These are phyloP conservation scores for Penicillium sp. DNA, from an alignment of 2,329 filamentous ascomycete genomes.

Conservation along the genomic window DNA sequence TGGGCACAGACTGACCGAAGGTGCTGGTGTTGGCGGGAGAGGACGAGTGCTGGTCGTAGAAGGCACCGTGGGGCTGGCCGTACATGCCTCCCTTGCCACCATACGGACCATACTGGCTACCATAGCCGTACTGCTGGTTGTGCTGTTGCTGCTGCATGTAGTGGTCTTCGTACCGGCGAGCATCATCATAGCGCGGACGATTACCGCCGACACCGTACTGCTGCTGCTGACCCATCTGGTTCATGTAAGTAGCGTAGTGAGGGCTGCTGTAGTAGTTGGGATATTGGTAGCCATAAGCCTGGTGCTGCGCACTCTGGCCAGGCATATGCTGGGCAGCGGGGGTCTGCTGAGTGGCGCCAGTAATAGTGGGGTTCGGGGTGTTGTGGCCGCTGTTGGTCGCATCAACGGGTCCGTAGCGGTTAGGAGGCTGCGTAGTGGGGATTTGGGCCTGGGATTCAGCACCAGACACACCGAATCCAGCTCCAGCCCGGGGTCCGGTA, in stretches of 20 bases:
- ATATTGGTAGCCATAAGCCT: slow-evolving; percentile 59
- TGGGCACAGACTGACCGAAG: slow-evolving; percentile 43
- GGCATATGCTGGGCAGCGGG: slow-evolving; percentile 53
- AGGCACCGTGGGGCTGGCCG: slow-evolving; percentile 54
- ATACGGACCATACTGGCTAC: slow-evolving; percentile 51
- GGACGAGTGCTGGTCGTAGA: slow-evolving; percentile 60
- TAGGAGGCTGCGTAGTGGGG: slow-evolving; percentile 70
- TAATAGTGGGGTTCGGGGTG: slow-evolving; percentile 75
- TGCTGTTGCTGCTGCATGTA: slow-evolving; percentile 33
- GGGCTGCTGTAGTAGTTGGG: slow-evolving; percentile 57
- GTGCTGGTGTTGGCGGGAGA: slow-evolving; percentile 58
- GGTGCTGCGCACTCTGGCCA: slow-evolving; percentile 44
- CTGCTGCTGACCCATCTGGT: slow-evolving; percentile 47
- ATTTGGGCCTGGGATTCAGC: slow-evolving; percentile 57
- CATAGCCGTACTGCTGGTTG: slow-evolving; percentile 53
- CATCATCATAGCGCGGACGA: slow-evolving; percentile 50
- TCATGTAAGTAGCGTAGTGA: slow-evolving; percentile 61
- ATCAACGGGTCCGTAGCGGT: slow-evolving; percentile 61
- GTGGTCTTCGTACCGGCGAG: slow-evolving; percentile 48
- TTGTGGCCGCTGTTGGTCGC: slow-evolving; percentile 87
- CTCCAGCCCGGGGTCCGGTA: slow-evolving; percentile 68
- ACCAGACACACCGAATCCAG: slow-evolving; percentile 64
- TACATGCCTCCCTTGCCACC: slow-evolving; percentile 60
- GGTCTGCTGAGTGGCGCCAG: slow-evolving; percentile 51
- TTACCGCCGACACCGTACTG: slow-evolving; percentile 46